Base-by-base conservation (phyloP, 2,329 filamentous ascomycete genomes). In the Xylaria sp. region DNA sequence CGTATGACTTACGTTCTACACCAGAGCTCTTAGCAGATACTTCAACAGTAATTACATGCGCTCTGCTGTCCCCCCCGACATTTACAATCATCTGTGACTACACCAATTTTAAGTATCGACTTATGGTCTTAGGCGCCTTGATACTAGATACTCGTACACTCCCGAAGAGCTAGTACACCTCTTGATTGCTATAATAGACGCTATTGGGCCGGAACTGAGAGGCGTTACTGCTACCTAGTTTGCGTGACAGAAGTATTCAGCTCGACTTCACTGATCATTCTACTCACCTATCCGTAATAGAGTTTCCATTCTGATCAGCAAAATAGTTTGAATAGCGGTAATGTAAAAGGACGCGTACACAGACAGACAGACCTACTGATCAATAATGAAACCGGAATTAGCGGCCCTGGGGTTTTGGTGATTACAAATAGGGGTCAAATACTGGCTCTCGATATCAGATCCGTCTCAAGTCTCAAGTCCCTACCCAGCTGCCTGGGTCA, bases 381-480 rank as follows among this genome's bases (percentile, higher is more conserved):
- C 33, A n/a, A 36, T 9, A 5, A 55, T 7, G 33, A 55, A 8
- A 18, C 3, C 12, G 4, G 33, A 39, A 39, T 23, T 8, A 36
- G n/a, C n/a, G 52, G 12, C 33, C 3, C 28, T 28, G 28, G 28
- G 25, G 28, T 56, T 56, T 13, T 39, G n/a, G n/a, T 39, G 8
- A 36, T 56, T 6, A 8, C 33, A 2, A 6, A 56, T 28, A 36
- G 10, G 28, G 10, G 18, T 48, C 20, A n/a, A 8, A 51, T 23
- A 66, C 25, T 43, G 33, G 23, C 5, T 36, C 51, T 62, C 25
- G 31, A 39, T 23, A 36, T 18, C 39, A 25, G 51, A 39, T 60
- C n/a, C 57, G 57, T 33, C 55, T 56, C 31, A 56, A 28, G 25
- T 49, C 28, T 60, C 31, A 56, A 28, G 25, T 49, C 39, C 33